Base-by-base conservation (phyloP, 1,284 basidiomycete genomes). In the Stygiomarasmius scandens region DNA sequence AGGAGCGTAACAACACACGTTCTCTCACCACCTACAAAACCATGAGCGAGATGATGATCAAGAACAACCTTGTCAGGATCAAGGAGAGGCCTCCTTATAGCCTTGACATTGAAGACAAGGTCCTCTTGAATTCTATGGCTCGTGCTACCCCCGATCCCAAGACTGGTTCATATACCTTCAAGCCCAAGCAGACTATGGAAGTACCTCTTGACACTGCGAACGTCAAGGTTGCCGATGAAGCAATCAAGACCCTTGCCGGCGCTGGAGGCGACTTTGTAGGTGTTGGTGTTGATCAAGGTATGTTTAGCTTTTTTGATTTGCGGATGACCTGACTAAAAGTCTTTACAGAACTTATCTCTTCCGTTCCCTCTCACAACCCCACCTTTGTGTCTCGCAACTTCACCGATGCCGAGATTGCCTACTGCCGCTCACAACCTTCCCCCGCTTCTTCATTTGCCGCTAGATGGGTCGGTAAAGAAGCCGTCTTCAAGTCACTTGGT, bases 381-480 rank as follows among this genome's bases (percentile, higher is more conserved):
- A 92, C 86, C 23, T 99, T 99, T 76, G 78, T 98, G 58, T 72
- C 84, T 62, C 89, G 94, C 63, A 99, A 99, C 82, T 99, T 98
- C 75, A 98, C 96, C 22, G 83, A 88, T 12, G 87, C 82, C 24
- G 96, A 99, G 78, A 84, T 90, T 65, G 76, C 82, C 14, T 98
- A 98, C 80, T 98, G 96, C 77, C 80, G 78, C 54, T 67, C 84
- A n/a, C 95, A 98, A 68, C 89, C 97, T 0, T 92, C 93, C 59
- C 87, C 93, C 19, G 75, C 84, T 1, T 91, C 96, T 2, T 98
- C 96, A 9, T 96, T 97, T 71, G 95, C 96, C 38, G 96, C 93
- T 52, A 91, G 96, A 63, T 99, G 97, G 95, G 93, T 88, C 49
- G 96, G 95, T 50, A 99, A 98, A 75, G 97, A 99, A 74, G 96